Base-by-base conservation (phyloP, 768 basidiomycete species). In the Boletus vermiculosoides region DNA sequence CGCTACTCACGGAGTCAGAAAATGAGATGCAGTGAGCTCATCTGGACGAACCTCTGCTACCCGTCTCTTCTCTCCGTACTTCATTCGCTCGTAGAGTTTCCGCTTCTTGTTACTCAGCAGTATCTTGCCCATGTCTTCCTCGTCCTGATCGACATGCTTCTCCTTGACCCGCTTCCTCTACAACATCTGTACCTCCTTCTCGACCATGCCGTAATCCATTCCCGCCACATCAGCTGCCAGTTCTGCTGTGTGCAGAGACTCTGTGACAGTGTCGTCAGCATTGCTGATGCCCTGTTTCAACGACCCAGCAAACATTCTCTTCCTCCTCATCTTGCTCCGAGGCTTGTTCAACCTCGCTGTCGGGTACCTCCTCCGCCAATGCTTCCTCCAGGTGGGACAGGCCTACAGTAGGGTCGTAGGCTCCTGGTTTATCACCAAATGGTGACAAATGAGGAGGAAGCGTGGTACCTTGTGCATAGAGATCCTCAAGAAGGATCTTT, bases 371-470 rank as follows among this genome's bases (percentile, higher is more conserved):
- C 15, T 70, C 78, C 13, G 61, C 62, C 28, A 75, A 54, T 5
- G 18, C 44, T 18, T 59, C 63, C 31, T 61, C 71, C 47, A 52
- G 30, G 22, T 57, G 58, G 28, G 65, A 51, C 15, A 63, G 67
- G 10, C 65, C 78, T 5, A 71, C 72, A 22, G 78, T 76, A 3
- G 89, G 90, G 57, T 90, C 84, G 61, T 92, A 92, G 4, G 89
- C 90, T 18, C 85, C 88, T 53, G 83, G 83, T 42, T 76, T 82
- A 65, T 90, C 91, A 47, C 90, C 93, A 72, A 98, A 99, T 15
- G 97, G 97, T 73, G 92, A 95, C 52, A 99, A 72, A 76, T 99
- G 97, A 28, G 97, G 94, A 3, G 97, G 97, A 33, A 98, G 82
- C 3, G 83, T 82, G 61, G 84, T 83, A 3, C 94, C 97, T 66